phyloP scores from a whole-genome alignment of 73 alveolate species.

The Paramecium octaurelia region DNA sequence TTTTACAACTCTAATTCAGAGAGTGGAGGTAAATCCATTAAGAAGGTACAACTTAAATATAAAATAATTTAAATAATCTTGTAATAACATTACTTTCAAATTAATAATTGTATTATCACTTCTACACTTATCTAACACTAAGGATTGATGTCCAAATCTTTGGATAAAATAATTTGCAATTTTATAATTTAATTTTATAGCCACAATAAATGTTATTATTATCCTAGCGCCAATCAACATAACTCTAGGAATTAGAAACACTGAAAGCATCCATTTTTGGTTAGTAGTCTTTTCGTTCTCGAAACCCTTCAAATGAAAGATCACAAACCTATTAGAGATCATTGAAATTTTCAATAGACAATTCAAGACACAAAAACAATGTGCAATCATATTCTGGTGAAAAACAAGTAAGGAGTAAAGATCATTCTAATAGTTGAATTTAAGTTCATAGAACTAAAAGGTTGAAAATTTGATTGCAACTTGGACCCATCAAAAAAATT shows the following conservation, averaged over 20 bases:
- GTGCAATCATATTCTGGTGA: background rate
- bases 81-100: background rate
- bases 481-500: background rate
- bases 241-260: background rate
- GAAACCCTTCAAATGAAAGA: constrained; percentile 2
- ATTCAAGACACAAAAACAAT: background rate
- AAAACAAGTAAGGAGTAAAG: background rate
- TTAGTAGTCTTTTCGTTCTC: background rate
- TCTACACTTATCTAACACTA: background rate
- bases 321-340: background rate
- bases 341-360: background rate
- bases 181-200: background rate
- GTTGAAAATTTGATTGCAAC: background rate
- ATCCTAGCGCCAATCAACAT: background rate
- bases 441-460: background rate
- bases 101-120: background rate
- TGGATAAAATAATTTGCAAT: background rate
- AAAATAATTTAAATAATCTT: background rate
- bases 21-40: constrained; percentile 7
- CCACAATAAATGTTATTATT: background rate
- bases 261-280: background rate
- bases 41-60: background rate
- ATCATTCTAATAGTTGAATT: background rate
- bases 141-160: background rate
- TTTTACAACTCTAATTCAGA: background rate